Evolutionary conservation across 2,329 filamentous ascomycete species (phyloP), one percentile per base, ranked within the genome.

Genomic region (Fusarium sp.): DNA sequence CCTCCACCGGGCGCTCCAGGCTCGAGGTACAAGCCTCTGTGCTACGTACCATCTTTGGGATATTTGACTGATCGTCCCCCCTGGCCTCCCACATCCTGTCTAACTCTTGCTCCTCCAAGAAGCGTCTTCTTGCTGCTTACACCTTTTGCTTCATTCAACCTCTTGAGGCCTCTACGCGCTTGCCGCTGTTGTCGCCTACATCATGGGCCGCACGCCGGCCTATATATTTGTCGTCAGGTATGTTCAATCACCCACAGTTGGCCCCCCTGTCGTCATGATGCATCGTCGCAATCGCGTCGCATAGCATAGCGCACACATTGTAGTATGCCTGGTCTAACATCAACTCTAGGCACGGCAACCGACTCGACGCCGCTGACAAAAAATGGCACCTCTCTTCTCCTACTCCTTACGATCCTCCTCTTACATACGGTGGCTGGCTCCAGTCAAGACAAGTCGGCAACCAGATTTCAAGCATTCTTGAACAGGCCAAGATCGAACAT

Each of bases 381-480:
- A 91, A 94, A 82, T 99, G 97, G 97, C 95, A 98, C 83, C 89
- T 98, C 64, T 93, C 94, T 33, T 98, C 97, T 7, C 94, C 95
- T 2, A 95, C 95, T 7, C 97, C 97, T 2, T 99, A 98, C 86
- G 96, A 99, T 76, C 94, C 97, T 75, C 97, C 97, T 59, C 88
- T 99, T 67, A 98, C 95, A 4, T 98, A 98, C 81, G 94, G 94
- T 76, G 97, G 97, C 74, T 98, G 97, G 93, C 90, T 92, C 16
- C 97, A 98, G 83, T 92, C 94, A 64, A 92, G 93, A 77, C 91
- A 92, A 6, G 89, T 98, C 27, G 97, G 97, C 18, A 88, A 92
- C 71, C 92, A 95, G 70, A 98, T 99, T 72, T 93, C 91, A n/a
- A 92, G 88, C 77, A 90, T 98, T 33, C 84, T 91, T 54, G 87